Base-by-base conservation (phyloP, 139 green algal genomes). In the Tetraselmis striata region DNA sequence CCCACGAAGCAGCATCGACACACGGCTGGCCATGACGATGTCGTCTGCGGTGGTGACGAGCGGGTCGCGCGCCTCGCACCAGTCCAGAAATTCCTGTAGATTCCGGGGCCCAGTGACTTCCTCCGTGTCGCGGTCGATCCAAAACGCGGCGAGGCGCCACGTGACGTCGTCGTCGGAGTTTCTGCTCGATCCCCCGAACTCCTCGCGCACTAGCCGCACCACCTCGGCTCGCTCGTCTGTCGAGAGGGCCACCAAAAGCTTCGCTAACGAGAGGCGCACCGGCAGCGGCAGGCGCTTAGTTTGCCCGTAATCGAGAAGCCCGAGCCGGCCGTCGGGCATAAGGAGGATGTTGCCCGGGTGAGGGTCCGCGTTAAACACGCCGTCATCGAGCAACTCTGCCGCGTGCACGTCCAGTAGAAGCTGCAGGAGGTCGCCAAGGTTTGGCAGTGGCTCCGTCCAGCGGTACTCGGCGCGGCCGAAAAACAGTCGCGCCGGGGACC, bases 291-390 rank as follows among this genome's bases (percentile, higher is more conserved):
- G 45, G 28, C 77, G n/a, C 58, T 85, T 85, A 27, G 79, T 74
- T 31, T 86, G 82, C 1, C 85, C 85, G 77, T 85, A 89, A 75
- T 89, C 85, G 79, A 89, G 86, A 32, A 89, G 67, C 2, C 85
- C 85, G 27, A 89, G 28, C 30, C 82, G 77, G 58, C 85, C 85
- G 77, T 86, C 85, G 2, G 79, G 77, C 82, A 89, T 85, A 1
- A 89, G 45, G 2, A 89, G 67, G 24, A 89, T 81, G 82, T 89
- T 89, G 5, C 82, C 82, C n/a, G 77, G 28, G n/a, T 85, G 82
- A 1, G 77, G 77, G 77, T 85, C 82, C 32, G 59, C 77, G 24
- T 85, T 78, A n/a, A 85, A 85, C 28, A 78, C 28, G 58, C 82
- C 82, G 58, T 85, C 74, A 29, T 79, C 32, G 22, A 89, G 78